Conservation (phyloP, 192 early-diverging fungal genomes). For the Backusella psychrophila region DNA sequence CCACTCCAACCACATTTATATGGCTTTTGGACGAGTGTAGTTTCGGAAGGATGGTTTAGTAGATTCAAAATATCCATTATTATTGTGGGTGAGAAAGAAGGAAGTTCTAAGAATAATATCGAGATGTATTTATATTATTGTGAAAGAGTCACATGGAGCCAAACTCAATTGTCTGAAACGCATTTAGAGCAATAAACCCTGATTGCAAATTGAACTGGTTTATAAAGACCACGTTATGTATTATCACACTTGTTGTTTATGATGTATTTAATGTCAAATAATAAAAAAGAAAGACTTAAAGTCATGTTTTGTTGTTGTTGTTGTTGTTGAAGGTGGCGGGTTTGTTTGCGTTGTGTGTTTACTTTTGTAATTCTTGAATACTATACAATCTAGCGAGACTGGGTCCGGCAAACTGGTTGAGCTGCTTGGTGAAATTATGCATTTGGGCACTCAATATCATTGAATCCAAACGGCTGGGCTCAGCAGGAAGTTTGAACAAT, state of each 20-base stretch:
- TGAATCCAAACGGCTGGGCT: slow-evolving; percentile 89
- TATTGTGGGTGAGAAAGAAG: neutral
- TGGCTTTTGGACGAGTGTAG: slow-evolving; percentile 19
- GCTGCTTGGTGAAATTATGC: slow-evolving; percentile 89
- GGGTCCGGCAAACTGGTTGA: slow-evolving; percentile 92
- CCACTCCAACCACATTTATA: slow-evolving; percentile 55
- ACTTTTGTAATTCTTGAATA: slow-evolving; percentile 73
- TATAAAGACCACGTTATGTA: neutral
- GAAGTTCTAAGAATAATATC: neutral
- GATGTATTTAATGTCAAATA: neutral
- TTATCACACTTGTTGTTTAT: too few species aligned
- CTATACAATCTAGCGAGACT: slow-evolving; percentile 91
- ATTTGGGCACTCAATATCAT: slow-evolving; percentile 90
- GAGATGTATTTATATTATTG: neutral
- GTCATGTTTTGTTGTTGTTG: too few species aligned
- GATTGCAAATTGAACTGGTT: neutral
- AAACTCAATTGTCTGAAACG: neutral
- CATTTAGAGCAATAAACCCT: neutral
- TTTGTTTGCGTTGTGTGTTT: slow-evolving; percentile 19
- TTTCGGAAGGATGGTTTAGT: slow-evolving; percentile 8
- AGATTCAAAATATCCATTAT: slow-evolving; percentile 27
- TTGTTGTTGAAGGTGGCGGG: neutral
- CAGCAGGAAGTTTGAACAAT: slow-evolving; percentile 69
- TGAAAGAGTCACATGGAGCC: neutral
- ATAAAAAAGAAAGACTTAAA: neutral